Evolutionary conservation across 371 early-diverging fungal genomes (phyloP), one percentile per base, ranked within the genome.

Genomic region (Mortierella sp.): DNA sequence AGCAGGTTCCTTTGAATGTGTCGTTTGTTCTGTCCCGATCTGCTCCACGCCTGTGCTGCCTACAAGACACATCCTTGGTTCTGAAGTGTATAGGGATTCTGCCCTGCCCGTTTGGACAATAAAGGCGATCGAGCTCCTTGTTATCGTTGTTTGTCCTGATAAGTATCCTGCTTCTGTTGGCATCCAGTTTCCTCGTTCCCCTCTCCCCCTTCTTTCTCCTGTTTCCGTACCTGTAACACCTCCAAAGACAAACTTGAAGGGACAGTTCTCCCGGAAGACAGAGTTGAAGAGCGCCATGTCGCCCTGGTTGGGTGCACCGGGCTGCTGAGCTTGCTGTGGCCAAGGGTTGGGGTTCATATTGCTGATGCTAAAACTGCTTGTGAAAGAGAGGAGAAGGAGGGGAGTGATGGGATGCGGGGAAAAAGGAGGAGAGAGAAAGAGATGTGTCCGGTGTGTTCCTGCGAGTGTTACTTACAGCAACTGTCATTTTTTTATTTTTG

Each of bases 241-340:
- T 80, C 95, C 93, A 82, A 95, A 91, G 60, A 86, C 95, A n/a
- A 92, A 88, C 82, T 96, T 96, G 74, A 93, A 92, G 21, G 93
- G 92, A 83, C 97, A 97, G 42, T 96, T 96, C 79, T 95, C 95
- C 73, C 91, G 91, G 58, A 88, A 70, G 79, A 87, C 70, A 7
- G 87, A 87, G 74, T 83, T 83, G 84, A 87, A 83, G 79, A 87
- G 75, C 0, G 80, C 83, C 44, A 87, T 68, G 21, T 68, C 68
- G 24, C 68, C 83, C 70, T 87, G 83, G 45, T 83, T 73, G 28
- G 87, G 76, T 45, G 83, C 83, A 24, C 82, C 85, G 28, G 85
- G 82, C 70, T 85, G 85, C 16, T 57, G 44, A 16, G 82, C 75
- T 38, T 74, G 77, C 34, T 82, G 85, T 57, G 85, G 81, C 81